Base-by-base conservation (phyloP, 768 basidiomycete genomes). In the Boletus rufocinnamomeus region DNA sequence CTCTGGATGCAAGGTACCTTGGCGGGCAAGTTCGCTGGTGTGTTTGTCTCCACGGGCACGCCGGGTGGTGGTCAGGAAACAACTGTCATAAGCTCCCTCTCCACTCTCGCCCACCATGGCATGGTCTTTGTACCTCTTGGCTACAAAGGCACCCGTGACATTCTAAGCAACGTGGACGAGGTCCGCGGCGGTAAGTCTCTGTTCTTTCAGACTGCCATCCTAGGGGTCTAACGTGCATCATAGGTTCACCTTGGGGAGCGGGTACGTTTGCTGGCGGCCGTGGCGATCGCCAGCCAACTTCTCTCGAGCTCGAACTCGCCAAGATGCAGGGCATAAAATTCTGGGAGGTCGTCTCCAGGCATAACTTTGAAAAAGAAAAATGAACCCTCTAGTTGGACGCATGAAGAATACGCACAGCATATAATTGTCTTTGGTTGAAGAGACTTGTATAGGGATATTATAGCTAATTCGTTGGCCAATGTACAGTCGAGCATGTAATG, bases 31-130 rank as follows among this genome's bases (percentile, higher is more conserved):
- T 86, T 83, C 63, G 92, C 82, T 3, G 80, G 85, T 16, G 74
- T 85, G 43, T 94, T 93, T 76, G 83, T 91, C 49, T 87, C 87
- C 25, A 86, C 88, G 1, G 88, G 80, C 1, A 76, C 79, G n/a
- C 84, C 79, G 13, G 91, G 91, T 54, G 91, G 92, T 58, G 93
- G 93, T n/a, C 92, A 94, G 63, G 88, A 87, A 65, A 59, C 77
- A 5, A 89, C 87, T 5, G 78, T 75, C 47, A 62, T 85, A 37
- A 78, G 66, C 52, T 66, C 76, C 37, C 66, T 91, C 69, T 82
- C 82, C 52, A 83, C 87, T 44, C 66, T 93, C 54, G 70, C 79
- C 8, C 91, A 94, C 69, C 89, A 91, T 57, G 91, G 89, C 21
- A 82, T 89, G 30, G 74, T 82, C 69, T 89, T 75, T 64, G 87